Conservation (phyloP, 1,284 basidiomycete genomes). For the Trichosporon coremiiforme region DNA sequence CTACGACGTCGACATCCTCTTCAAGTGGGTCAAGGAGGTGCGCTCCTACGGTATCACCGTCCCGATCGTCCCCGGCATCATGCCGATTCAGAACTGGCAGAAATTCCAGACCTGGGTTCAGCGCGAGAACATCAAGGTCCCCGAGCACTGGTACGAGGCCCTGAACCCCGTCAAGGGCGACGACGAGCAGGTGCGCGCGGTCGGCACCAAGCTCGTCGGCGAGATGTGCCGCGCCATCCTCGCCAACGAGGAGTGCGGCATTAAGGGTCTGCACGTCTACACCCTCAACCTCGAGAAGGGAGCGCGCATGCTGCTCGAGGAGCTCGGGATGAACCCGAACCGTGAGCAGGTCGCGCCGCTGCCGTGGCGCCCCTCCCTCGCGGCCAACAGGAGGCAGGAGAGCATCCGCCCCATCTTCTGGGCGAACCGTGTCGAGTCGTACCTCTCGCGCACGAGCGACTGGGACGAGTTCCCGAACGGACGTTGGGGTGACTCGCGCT, state of each 20-base stretch:
- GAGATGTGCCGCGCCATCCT: slow-evolving; percentile 84
- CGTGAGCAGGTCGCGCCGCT: slow-evolving; percentile 84
- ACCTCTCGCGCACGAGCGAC: slow-evolving; percentile 82
- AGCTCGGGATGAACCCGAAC: slow-evolving; percentile 78
- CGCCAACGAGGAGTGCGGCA: slow-evolving; percentile 69
- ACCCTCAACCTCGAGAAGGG: slow-evolving; percentile 98
- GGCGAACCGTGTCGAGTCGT: slow-evolving; percentile 90
- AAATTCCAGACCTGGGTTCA: slow-evolving; percentile 91
- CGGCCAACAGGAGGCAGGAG: slow-evolving; percentile 81
- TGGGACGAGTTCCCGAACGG: slow-evolving; percentile 99
- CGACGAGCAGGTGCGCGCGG: slow-evolving; percentile 83
- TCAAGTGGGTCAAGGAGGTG: slow-evolving; percentile 80
- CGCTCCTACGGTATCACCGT: slow-evolving; percentile 84
- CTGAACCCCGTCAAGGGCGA: slow-evolving; percentile 89
- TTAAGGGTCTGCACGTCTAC: slow-evolving; percentile 90
- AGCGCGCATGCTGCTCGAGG: slow-evolving; percentile 86
- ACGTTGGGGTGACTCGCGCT: slow-evolving; percentile 94
- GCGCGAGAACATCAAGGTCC: slow-evolving; percentile 82
- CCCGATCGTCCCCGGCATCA: slow-evolving; percentile 89
- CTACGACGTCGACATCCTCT: slow-evolving; percentile 86
- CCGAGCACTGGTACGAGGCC: slow-evolving; percentile 73
- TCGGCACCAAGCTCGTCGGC: slow-evolving; percentile 83
- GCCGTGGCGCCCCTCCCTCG: slow-evolving; percentile 92
- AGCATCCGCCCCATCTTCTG: slow-evolving; percentile 84
- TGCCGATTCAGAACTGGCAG: slow-evolving; percentile 97